A percentile compares a stretch with the other conserved stretches of the same genome.
Evolutionary conservation across 1,139 yeast species (phyloP).

Genomic region (Kodamaea sp.): DNA sequence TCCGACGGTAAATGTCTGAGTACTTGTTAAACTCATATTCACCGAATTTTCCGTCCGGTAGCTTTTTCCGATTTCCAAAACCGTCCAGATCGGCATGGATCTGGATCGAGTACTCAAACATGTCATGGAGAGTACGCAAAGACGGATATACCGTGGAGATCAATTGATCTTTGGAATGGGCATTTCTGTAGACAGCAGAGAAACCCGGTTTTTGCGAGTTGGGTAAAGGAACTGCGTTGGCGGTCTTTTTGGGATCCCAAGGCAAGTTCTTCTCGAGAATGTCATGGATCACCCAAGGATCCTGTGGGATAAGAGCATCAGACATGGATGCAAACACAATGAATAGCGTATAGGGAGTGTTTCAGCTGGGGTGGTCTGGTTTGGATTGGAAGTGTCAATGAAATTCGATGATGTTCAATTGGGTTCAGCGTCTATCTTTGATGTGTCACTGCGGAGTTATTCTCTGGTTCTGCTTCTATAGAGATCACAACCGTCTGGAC

Average conservation of each 20-base stretch:
- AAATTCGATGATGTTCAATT: too few species aligned
- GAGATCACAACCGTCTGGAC: too few species aligned
- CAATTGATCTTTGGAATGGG: slow-evolving; percentile 36
- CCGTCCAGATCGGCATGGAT: slow-evolving; percentile 40
- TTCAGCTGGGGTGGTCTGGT: too few species aligned
- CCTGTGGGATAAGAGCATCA: slow-evolving; percentile 7
- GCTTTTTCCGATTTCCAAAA: slow-evolving; percentile 51
- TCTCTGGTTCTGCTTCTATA: too few species aligned
- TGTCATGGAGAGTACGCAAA: slow-evolving; percentile 50
- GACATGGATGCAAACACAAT: too few species aligned
- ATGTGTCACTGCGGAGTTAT: too few species aligned
- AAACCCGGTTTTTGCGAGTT: slow-evolving; percentile 48
- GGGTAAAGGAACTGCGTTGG: slow-evolving; percentile 41
- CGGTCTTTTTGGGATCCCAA: slow-evolving; percentile 10
- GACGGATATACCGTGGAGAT: slow-evolving; percentile 49
- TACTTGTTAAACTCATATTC: slow-evolving; percentile 53
- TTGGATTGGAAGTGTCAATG: too few species aligned
- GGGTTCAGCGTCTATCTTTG: too few species aligned
- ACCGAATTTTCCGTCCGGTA: slow-evolving; percentile 42
- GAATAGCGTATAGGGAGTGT: too few species aligned
- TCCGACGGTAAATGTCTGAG: slow-evolving; percentile 39
- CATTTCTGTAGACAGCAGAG: slow-evolving; percentile 57
- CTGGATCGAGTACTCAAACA: slow-evolving; percentile 45
- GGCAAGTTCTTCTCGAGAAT: slow-evolving; percentile 15
- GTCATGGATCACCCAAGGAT: slow-evolving; percentile 8